phyloP scores from a whole-genome alignment of 192 early-diverging fungal genomes.

The Neocallimastix lanati region DNA sequence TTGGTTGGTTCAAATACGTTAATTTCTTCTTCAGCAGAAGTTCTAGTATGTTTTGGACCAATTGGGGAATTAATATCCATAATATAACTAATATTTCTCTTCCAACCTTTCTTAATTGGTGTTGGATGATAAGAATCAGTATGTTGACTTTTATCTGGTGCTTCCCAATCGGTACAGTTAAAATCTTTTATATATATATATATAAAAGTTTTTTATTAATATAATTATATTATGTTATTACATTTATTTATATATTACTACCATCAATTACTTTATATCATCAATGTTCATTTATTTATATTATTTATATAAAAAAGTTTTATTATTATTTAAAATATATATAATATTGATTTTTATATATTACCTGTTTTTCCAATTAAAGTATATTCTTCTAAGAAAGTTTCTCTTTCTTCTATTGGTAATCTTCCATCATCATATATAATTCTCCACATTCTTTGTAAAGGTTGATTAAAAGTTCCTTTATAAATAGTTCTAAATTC shows the following conservation, averaged over 20 bases:
- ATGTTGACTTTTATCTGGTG: neutral
- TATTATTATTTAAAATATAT: too few species aligned
- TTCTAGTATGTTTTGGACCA: neutral
- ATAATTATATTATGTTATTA: too few species aligned
- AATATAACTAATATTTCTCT: neutral
- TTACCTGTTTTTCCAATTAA: neutral
- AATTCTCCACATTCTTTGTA: neutral
- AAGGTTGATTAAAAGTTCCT: neutral
- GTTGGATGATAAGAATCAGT: neutral
- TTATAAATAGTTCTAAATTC: neutral
- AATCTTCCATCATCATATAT: neutral
- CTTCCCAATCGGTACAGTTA: neutral
- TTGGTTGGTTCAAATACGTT: neutral
- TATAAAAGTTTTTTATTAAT: too few species aligned
- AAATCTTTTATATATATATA: neutral
- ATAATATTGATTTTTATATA: neutral
- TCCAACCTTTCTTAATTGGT: neutral
- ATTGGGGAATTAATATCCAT: neutral
- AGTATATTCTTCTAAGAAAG: neutral
- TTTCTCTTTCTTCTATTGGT: neutral
- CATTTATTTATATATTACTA: too few species aligned
- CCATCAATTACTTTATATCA: too few species aligned
- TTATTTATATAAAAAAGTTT: too few species aligned
- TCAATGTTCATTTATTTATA: too few species aligned
- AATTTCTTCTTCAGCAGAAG: neutral